Base-by-base conservation (phyloP, 2,329 filamentous ascomycete genomes). In the Monascus ruber region DNA sequence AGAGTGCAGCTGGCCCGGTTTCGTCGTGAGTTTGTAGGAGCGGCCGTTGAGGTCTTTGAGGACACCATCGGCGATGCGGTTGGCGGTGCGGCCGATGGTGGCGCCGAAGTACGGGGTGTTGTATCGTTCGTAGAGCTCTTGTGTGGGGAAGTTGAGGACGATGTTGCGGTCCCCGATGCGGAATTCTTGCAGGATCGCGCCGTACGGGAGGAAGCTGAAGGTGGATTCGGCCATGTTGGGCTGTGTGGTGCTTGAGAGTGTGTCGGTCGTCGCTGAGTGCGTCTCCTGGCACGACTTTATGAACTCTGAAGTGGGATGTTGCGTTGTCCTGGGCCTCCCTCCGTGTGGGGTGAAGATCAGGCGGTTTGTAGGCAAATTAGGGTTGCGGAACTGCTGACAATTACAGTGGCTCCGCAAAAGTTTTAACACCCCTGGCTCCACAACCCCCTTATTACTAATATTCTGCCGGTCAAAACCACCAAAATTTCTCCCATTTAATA, bases 71-170 rank as follows among this genome's bases (percentile, higher is more conserved):
- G 73, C 72, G 55, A 91, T 76, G 43, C 87, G 80, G 68, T 94
- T 94, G 42, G 85, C 71, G 26, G 73, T 68, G 31, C 73, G 81
- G 40, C 87, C 87, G 58, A 94, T 91, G 33, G 85, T 94, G 63
- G 87, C 85, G 45, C 87, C 87, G 57, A 93, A 94, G 69, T 77
- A 86, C 1, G 83, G 78, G 5, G 62, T 67, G 64, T 87, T 86
- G 69, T 85, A 68, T 47, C 73, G 63, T 44, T 72, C 72, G 66
- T 93, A 93, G 39, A 79, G 74, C 37, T 79, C 74, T 36, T 80
- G 72, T 9, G 71, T 76, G 9, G 82, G 75, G 64, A 93, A 94
- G 41, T 79, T 78, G 51, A 88, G 82, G 24, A 93, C 85, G 48
- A 94, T 88, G 67, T 93, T 87, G 55, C 74, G 66, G 47, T 77